These are phyloP conservation scores for Alternaria longipes DNA, from an alignment of 2,329 filamentous ascomycete species.

Conservation along the genomic window DNA sequence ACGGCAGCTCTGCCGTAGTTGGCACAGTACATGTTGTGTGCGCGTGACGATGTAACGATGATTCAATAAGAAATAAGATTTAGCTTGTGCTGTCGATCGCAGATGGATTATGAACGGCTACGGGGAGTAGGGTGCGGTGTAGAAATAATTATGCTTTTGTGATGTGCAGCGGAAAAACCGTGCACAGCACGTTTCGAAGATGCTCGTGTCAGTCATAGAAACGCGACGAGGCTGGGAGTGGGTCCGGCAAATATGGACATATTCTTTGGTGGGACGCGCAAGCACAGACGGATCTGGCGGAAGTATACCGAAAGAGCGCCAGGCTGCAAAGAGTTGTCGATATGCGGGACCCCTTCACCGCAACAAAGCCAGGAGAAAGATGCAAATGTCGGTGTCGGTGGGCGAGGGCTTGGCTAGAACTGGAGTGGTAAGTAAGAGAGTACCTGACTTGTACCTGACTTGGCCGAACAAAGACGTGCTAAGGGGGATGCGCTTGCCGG, in stretches of 20 bases:
- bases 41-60: constrained; percentile 1
- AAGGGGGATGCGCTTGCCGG: not conserved
- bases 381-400: constrained; percentile 21
- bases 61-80: constrained; percentile 8
- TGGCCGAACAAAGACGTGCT: not conserved
- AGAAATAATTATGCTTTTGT: constrained; percentile 11
- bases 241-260: constrained; percentile 36
- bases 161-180: constrained; percentile 10
- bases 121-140: not conserved
- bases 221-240: constrained; percentile 39
- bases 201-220: constrained; percentile 30
- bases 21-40: constrained; percentile 23
- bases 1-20: constrained; percentile 39
- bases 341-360: constrained; percentile 18
- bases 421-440: not conserved
- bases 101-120: not conserved
- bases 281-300: constrained; percentile 51
- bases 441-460: not conserved
- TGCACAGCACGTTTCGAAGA: constrained; percentile 15
- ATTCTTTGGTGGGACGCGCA: constrained; percentile 31
- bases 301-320: constrained; percentile 30
- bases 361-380: constrained; percentile 6
- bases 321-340: constrained; percentile 14
- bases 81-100: constrained; percentile 6
- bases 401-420: constrained; percentile 5